Conservation (phyloP, 768 basidiomycete species). For the Macrolepiota fuliginosa region DNA sequence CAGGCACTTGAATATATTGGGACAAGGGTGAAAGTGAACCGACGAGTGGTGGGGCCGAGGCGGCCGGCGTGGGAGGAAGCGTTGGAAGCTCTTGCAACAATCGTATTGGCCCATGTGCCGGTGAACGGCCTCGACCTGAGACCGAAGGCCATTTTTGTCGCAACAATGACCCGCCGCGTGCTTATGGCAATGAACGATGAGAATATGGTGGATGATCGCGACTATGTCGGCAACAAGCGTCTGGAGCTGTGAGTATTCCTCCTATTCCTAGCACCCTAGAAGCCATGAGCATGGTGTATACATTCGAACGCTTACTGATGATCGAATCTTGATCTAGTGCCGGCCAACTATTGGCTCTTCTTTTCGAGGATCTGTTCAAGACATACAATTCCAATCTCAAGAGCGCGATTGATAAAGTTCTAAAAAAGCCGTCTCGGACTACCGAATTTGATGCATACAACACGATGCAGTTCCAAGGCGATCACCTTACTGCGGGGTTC, state of each 20-base stretch:
- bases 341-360: slow-evolving; percentile 89
- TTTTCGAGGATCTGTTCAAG: slow-evolving; percentile 99
- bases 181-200: slow-evolving; percentile 96
- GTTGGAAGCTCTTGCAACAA: slow-evolving; percentile 93
- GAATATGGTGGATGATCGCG: slow-evolving; percentile 96
- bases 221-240: slow-evolving; percentile 99
- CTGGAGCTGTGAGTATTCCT: slow-evolving; percentile 78
- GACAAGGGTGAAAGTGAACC: slow-evolving; percentile 84
- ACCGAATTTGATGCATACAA: slow-evolving; percentile 94
- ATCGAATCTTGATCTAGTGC: slow-evolving; percentile 51
- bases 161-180: slow-evolving; percentile 95
- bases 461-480: slow-evolving; percentile 94
- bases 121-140: slow-evolving; percentile 87
- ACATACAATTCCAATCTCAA: slow-evolving; percentile 97
- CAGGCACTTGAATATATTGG: slow-evolving; percentile 97
- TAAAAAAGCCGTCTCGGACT: slow-evolving; percentile 94
- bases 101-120: slow-evolving; percentile 95
- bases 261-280: background rate
- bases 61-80: slow-evolving; percentile 94
- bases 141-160: slow-evolving; percentile 94
- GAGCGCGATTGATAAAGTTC: slow-evolving; percentile 91
- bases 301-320: slow-evolving; percentile 2
- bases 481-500: slow-evolving; percentile 94
- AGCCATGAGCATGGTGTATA: background rate
- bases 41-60: slow-evolving; percentile 75